Base-by-base conservation (phyloP, 2,329 filamentous ascomycete species). In the Phyllosticta citribraziliensis region DNA sequence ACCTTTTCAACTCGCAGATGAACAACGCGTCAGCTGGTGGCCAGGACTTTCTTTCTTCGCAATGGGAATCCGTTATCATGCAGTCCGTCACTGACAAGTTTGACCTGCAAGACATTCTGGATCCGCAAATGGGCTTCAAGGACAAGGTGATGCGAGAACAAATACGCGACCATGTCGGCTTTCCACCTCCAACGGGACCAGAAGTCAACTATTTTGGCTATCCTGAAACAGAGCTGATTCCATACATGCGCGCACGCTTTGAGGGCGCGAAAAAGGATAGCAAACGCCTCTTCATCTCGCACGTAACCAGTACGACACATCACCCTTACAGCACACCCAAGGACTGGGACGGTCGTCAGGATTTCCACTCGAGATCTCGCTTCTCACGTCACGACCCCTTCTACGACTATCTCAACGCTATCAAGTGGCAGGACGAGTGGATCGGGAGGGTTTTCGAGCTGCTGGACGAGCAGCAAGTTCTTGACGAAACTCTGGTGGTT, bases 401-500 rank as follows among this genome's bases (percentile, higher is more conserved):
- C 58, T 78, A 79, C 62, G 69, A 70, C 60, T 80, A 77, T 65
- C 64, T 79, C 50, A 77, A 78, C 62, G 69, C 74, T 33, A 69
- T 77, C 60, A 71, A 70, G 57, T 76, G 73, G 64, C 70, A 71
- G 30, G 75, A 77, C 63, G 60, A 62, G 8, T 78, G 75, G 75
- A 67, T 76, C 10, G 72, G 69, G 14, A 68, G 74, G 56, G 66
- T 77, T 20, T 69, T 78, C 64, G 65, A 71, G 55, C 62, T 78
- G 59, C 69, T 79, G 8, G 75, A 79, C 25, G 73, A 79, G 35
- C 65, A 72, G 2, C 76, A 74, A 24, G 74, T 79, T 17, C 71
- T 75, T 14, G 74, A 79, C 60, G 72, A 76, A 63, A 80, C 77
- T 5, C 68, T 80, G 5, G 73, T 80, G 1, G 74, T 79, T 2